phyloP scores from a whole-genome alignment of 345 rosid species.

The Laguncularia racemosa region DNA sequence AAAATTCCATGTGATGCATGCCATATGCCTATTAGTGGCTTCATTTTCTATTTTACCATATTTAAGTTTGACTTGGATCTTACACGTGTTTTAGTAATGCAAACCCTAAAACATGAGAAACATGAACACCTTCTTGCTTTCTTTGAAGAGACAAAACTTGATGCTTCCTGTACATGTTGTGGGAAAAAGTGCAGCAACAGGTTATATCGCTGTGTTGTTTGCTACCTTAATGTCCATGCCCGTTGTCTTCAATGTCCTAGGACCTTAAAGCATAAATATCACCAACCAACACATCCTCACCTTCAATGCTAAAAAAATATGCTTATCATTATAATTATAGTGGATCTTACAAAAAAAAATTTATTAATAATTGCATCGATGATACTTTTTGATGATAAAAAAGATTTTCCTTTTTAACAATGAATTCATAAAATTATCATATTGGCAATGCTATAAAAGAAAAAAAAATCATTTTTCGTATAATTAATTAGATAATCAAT shows the following conservation, averaged over 20 bases:
- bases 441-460: no score
- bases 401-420: no score
- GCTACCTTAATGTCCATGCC: conserved; percentile 6
- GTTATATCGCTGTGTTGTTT: conserved; percentile 6
- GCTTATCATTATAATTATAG: no score
- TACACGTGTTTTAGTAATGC: not conserved
- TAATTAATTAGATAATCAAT: no score
- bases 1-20: conserved; percentile 3
- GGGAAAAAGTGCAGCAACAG: not conserved
- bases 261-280: conserved; percentile 5
- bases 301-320: no score
- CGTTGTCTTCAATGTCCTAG: conserved; percentile 5
- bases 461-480: no score
- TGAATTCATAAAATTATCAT: no score
- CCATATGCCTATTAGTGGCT: not conserved
- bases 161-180: conserved; percentile 4
- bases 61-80: conserved; percentile 7
- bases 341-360: no score
- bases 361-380: no score
- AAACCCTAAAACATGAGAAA: conserved; percentile 5
- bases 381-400: no score
- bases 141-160: not conserved
- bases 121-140: conserved; percentile 3
- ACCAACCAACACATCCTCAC: conserved; percentile 8
- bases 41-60: not conserved